phyloP scores from a whole-genome alignment of 768 basidiomycete genomes.

The Podaxis sp. region DNA sequence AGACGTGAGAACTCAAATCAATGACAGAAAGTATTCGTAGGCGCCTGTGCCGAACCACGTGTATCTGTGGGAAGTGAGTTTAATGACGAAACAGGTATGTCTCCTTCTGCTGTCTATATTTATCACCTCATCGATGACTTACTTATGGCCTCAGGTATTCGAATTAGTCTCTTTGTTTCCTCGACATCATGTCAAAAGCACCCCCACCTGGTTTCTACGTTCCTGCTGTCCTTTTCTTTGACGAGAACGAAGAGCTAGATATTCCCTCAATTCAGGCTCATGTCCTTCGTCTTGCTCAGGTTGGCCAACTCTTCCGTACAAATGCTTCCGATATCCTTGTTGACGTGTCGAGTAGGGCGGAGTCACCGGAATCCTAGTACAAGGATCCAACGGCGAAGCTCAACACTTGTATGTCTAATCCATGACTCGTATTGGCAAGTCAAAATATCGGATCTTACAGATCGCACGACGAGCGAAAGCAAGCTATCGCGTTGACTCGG shows the following conservation, averaged over 20 bases:
- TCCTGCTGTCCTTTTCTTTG: constrained; percentile 73
- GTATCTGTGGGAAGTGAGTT: neutral
- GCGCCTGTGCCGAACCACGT: constrained; percentile 7
- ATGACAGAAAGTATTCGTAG: neutral
- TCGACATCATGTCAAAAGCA: constrained; percentile 25
- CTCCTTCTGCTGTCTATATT: neutral
- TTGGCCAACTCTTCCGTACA: constrained; percentile 25
- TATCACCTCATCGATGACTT: constrained; percentile 1
- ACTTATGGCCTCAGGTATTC: neutral
- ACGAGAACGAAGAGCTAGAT: constrained; percentile 68
- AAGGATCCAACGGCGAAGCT: constrained; percentile 75
- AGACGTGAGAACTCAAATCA: constrained; percentile 5
- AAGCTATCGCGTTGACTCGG: constrained; percentile 59
- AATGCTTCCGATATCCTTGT: constrained; percentile 6
- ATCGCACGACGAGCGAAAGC: constrained; percentile 65
- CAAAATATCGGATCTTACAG: constrained; percentile 15
- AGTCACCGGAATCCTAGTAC: constrained; percentile 66
- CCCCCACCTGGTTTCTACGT: constrained; percentile 73
- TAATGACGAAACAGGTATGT: neutral
- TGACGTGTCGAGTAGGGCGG: constrained; percentile 48
- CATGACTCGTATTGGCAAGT: neutral
- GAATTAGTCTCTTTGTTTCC: constrained; percentile 7
- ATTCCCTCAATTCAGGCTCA: constrained; percentile 62
- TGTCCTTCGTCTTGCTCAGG: constrained; percentile 68
- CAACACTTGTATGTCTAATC: constrained; percentile 47